phyloP scores from a whole-genome alignment of 441 rosid genomes.

The Gossypium trilobum region DNA sequence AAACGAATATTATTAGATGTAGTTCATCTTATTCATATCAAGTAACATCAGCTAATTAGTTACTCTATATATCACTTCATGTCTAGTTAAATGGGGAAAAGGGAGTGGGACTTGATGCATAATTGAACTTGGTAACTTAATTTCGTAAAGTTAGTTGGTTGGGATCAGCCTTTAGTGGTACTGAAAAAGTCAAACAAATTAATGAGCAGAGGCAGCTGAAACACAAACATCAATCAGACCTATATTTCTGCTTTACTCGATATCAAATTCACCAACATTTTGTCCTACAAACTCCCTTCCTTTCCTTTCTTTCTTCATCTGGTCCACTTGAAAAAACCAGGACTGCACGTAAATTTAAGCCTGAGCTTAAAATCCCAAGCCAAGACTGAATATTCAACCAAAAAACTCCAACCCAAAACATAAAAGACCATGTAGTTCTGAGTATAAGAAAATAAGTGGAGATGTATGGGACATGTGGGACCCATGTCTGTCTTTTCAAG shows the following conservation, averaged over 20 bases:
- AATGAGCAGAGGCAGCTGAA: neutral
- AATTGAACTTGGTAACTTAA: neutral
- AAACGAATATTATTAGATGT: neutral
- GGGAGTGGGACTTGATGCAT: neutral
- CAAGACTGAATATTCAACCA: neutral
- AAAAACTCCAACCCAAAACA: neutral
- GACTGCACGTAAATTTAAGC: neutral
- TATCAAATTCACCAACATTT: neutral
- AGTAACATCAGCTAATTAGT: too few relatives aligned
- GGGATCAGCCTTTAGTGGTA: neutral
- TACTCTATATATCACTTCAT: too few relatives aligned
- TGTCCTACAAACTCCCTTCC: neutral
- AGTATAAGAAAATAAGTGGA: neutral
- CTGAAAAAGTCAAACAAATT: neutral
- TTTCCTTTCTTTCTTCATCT: neutral
- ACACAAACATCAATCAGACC: neutral
- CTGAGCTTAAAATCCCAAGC: neutral
- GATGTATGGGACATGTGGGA: neutral
- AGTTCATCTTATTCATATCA: neutral
- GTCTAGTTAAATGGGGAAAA: neutral
- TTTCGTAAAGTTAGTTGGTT: neutral
- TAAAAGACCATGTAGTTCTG: neutral
- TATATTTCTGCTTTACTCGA: neutral
- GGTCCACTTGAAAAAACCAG: neutral
- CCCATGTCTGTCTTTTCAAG: constrained; percentile 5